Percentiles rank a stretch among this genome's conserved stretches.
Conservation (phyloP, 371 early-diverging fungal species). For the Synchytrium microbalum region DNA sequence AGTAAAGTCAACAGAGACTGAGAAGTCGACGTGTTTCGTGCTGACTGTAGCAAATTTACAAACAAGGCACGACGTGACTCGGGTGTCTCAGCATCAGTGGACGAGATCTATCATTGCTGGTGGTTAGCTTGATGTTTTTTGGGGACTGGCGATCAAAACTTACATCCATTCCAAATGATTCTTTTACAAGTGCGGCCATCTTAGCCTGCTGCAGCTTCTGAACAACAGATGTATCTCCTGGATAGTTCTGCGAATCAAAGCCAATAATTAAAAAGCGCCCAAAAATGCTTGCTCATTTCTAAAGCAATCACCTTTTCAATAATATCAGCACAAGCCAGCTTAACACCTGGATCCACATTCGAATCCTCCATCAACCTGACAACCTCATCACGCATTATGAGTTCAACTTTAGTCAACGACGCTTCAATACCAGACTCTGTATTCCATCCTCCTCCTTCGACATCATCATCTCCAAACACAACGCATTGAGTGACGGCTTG, state of each 20-base stretch:
- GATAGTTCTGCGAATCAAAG: background rate
- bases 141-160: no score
- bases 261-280: background rate
- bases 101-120: background rate
- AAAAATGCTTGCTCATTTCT: background rate
- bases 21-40: background rate
- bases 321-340: background rate
- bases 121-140: no score
- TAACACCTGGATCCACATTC: background rate
- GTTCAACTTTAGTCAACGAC: background rate
- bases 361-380: background rate
- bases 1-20: background rate
- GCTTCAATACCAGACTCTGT: background rate
- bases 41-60: background rate
- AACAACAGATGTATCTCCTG: background rate
- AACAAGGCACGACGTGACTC: background rate
- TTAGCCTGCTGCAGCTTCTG: background rate
- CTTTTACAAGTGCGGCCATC: background rate
- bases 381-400: background rate
- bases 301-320: background rate
- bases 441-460: background rate
- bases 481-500: background rate
- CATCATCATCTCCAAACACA: background rate
- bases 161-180: constrained; percentile 1
- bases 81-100: background rate